phyloP scores from a whole-genome alignment of 257 asterid species.

The Salvia hispanica region DNA sequence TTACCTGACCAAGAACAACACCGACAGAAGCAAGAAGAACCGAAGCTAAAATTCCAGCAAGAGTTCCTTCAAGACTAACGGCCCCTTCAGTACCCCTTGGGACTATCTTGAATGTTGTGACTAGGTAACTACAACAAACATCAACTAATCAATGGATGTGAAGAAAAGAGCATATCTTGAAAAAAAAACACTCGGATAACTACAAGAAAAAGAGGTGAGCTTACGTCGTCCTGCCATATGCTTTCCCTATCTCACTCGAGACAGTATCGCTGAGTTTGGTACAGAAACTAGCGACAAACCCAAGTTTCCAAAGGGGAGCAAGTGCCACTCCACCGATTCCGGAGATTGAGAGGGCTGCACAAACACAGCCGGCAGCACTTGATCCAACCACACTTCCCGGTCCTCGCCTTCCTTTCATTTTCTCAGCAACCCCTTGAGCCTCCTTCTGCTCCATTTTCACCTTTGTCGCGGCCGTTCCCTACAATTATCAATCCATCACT shows the following conservation, averaged over 20 bases:
- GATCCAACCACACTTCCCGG: constrained; percentile 97
- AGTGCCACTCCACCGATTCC: constrained; percentile 69
- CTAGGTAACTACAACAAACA: constrained; percentile 59
- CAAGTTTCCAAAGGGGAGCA: constrained; percentile 62
- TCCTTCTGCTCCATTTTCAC: constrained; percentile 98
- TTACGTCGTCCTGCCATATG: constrained; percentile 91
- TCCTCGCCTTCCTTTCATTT: constrained; percentile 92
- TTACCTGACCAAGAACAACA: constrained; percentile 66
- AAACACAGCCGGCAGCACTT: constrained; percentile 93
- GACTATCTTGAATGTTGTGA: constrained; percentile 90
- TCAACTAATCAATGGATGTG: not conserved
- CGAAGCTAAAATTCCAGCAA: constrained; percentile 84
- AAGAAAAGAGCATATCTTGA: not conserved
- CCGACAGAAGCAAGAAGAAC: constrained; percentile 76
- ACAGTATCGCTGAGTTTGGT: constrained; percentile 95
- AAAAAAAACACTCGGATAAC: constrained; percentile 9
- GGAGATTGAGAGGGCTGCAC: constrained; percentile 73
- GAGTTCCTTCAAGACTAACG: constrained; percentile 88
- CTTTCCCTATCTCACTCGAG: constrained; percentile 98
- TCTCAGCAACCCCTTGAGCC: constrained; percentile 96
- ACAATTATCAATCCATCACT: constrained; percentile 31
- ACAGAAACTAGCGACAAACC: constrained; percentile 92
- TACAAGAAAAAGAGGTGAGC: constrained; percentile 39
- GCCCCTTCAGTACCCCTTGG: constrained; percentile 99
- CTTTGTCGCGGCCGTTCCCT: constrained; percentile 95